Evolutionary conservation across 2,329 filamentous ascomycete species (phyloP).

Genomic region (Fusarium sp.): DNA sequence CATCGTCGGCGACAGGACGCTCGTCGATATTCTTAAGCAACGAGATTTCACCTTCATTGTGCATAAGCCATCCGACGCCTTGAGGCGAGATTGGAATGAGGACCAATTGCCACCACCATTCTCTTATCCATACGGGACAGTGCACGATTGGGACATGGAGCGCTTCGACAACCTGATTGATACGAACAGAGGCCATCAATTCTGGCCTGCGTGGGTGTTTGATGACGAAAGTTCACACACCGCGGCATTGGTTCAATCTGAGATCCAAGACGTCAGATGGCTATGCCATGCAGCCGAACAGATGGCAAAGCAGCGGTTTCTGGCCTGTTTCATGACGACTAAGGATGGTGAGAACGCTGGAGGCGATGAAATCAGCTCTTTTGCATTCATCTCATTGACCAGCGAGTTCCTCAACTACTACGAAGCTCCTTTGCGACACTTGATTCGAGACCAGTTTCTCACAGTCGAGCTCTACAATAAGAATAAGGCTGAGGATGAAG

Average conservation of each 20-base stretch:
- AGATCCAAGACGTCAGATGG: neutral
- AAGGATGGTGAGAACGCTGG: neutral
- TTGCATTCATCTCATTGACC: too few species aligned
- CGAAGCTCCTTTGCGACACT: neutral
- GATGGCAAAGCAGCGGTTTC: neutral
- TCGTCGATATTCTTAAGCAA: neutral
- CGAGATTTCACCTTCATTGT: neutral
- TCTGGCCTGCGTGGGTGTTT: neutral
- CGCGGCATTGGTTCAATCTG: accelerated
- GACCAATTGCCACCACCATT: neutral
- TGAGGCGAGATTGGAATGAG: neutral
- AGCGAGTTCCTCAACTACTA: neutral
- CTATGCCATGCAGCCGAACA: neutral
- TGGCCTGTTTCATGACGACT: neutral
- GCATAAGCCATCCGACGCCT: neutral
- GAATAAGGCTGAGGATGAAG: neutral
- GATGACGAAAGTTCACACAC: neutral
- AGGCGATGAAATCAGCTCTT: too few species aligned
- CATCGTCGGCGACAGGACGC: neutral
- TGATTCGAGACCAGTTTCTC: neutral
- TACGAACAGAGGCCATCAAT: neutral
- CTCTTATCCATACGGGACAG: neutral
- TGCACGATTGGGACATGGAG: neutral
- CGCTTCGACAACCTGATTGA: neutral
- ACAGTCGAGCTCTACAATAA: neutral